Conservation (phyloP, 345 rosid species). For the Theobroma cacao region DNA sequence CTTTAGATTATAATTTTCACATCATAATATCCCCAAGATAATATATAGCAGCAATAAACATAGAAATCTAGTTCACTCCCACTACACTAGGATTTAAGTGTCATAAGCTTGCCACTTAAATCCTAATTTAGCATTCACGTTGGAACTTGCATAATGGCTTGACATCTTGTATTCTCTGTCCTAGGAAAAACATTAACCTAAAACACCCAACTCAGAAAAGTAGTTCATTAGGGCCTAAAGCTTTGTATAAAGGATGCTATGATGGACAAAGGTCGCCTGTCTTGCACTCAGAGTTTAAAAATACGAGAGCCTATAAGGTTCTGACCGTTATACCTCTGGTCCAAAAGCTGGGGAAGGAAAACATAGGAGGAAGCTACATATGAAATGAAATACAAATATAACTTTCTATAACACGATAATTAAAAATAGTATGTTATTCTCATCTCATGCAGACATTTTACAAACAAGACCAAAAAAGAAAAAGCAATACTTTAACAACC, state of each 20-base stretch:
- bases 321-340: not conserved
- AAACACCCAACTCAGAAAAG: not conserved
- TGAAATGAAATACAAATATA: not conserved
- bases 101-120: not conserved
- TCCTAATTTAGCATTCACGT: not conserved
- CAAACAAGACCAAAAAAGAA: not conserved
- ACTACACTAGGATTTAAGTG: no score
- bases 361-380: not conserved
- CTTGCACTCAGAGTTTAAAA: not conserved
- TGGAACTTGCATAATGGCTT: not conserved
- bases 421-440: not conserved
- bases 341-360: not conserved
- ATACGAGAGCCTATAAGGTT: not conserved
- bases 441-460: conserved; percentile 4
- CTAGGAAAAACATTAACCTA: not conserved
- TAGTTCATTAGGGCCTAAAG: not conserved
- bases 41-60: not conserved
- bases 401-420: conserved; percentile 4
- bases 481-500: conserved; percentile 13
- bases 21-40: conserved; percentile 4
- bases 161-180: not conserved
- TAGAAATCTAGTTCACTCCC: not conserved
- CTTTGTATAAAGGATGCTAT: not conserved
- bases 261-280: not conserved
- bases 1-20: not conserved